Base-by-base conservation (phyloP, 768 basidiomycete genomes). In the Fomitopsis pulvina region DNA sequence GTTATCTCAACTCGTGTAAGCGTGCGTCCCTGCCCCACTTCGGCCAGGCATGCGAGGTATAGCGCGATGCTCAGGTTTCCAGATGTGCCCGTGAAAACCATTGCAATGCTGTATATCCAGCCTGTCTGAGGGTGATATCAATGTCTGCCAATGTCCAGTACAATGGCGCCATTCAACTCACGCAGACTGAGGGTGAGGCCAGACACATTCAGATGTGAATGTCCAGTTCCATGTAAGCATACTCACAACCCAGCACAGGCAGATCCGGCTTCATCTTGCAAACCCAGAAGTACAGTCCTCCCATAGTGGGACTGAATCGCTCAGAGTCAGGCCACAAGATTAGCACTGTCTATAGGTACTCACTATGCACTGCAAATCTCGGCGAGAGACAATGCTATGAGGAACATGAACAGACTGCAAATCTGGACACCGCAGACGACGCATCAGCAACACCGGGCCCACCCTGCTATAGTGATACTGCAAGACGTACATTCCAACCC, bases 271-370 rank as follows among this genome's bases (percentile, higher is more conserved):
- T 78, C 76, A 80, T 76, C 57, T 72, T 75, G 64, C 77, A 80
- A 10, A 79, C 78, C 79, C 79, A 80, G 58, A 80, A 81, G 60
- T 81, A 81, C 43, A 80, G 63, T 5, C 78, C 79, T 21, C 78
- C 79, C 69, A 80, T 73, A 2, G 78, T 77, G 0, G 78, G 77
- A 48, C 74, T 76, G 43, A 4, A 32, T 14, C 8, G 14, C n/a
- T 18, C 26, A 46, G 18, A 28, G 37, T 51, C 37, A 30, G 30
- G 16, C 21, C 0, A 21, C 1, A 44, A 2, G 39, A 20, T 22
- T 28, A 30, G 12, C 2, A 27, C 9, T 28, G 43, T 32, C 16
- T n/a, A 16, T 1, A 30, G 16, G 7, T 3, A 62, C 76, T 63
- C 53, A 77, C 76, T 77, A 80, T 39, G 78, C 73, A 45, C 78